These are phyloP conservation scores for Boletus vermiculosoides DNA, from an alignment of 768 basidiomycete species.

Conservation along the genomic window DNA sequence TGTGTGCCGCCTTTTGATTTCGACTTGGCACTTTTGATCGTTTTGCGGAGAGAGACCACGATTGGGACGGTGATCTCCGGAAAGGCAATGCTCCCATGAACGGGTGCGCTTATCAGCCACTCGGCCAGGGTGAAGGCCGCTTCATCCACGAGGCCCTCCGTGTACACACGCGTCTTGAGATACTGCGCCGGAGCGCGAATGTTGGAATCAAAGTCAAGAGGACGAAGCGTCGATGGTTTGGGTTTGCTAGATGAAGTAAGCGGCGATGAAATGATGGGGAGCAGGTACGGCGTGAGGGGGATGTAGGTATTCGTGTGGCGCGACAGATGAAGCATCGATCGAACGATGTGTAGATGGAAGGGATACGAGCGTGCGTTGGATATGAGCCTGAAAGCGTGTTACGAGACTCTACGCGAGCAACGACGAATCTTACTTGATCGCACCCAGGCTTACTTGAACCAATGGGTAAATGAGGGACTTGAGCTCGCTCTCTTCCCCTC, in stretches of 20 bases:
- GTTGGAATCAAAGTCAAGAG: slow-evolving; percentile 83
- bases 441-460: slow-evolving; percentile 90
- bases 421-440: slow-evolving; percentile 67
- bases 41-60: slow-evolving; percentile 65
- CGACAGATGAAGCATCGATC: slow-evolving; percentile 83
- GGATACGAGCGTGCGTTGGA: slow-evolving; percentile 91
- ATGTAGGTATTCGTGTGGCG: slow-evolving; percentile 83
- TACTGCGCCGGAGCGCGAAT: slow-evolving; percentile 90
- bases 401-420: background rate
- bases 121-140: slow-evolving; percentile 74
- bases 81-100: slow-evolving; percentile 88
- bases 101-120: slow-evolving; percentile 67
- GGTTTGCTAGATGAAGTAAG: slow-evolving; percentile 67
- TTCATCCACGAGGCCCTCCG: slow-evolving; percentile 83
- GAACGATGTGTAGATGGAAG: slow-evolving; percentile 88
- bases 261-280: slow-evolving; percentile 80
- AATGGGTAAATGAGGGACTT: slow-evolving; percentile 92
- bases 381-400: slow-evolving; percentile 61
- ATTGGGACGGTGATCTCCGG: slow-evolving; percentile 89
- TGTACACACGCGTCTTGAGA: slow-evolving; percentile 81
- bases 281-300: slow-evolving; percentile 81
- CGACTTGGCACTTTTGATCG: slow-evolving; percentile 61
- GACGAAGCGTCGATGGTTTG: slow-evolving; percentile 82
- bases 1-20: slow-evolving; percentile 32
- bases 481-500: slow-evolving; percentile 69